A percentile compares a stretch with the other conserved stretches of the same genome.
Conservation (phyloP, 1,284 basidiomycete species). For the Ceratobasidium sp. region DNA sequence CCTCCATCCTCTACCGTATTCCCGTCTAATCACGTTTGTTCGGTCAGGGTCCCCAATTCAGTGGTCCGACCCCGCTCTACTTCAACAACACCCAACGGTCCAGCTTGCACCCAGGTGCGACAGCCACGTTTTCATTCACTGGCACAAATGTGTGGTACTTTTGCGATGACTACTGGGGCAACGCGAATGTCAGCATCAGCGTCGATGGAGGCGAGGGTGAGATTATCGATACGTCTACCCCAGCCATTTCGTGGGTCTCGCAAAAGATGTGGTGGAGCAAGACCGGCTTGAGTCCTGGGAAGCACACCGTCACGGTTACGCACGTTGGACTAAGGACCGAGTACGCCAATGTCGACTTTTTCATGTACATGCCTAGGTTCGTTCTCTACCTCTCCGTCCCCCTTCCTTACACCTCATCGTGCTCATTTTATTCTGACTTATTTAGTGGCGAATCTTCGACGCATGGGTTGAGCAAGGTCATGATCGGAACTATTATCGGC, state of each 20-base stretch:
- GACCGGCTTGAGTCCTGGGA: constrained; percentile 2
- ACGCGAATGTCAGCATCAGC: constrained; percentile 8
- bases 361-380: constrained; percentile 26
- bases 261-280: constrained; percentile 32
- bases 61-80: constrained; percentile 8
- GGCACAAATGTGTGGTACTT: constrained; percentile 38
- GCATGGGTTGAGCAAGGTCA: not conserved
- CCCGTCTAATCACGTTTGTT: not conserved
- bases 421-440: too few relatives aligned
- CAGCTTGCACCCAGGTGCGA: not conserved
- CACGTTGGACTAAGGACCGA: not conserved
- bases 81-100: not conserved
- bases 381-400: not conserved
- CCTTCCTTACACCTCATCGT: not conserved
- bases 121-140: constrained; percentile 3
- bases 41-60: not conserved
- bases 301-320: constrained; percentile 14
- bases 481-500: not conserved
- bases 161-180: not conserved
- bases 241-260: constrained; percentile 6
- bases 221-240: not conserved
- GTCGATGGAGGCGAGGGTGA: constrained; percentile 17
- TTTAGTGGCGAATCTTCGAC: not conserved
- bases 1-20: too few relatives aligned
- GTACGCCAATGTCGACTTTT: constrained; percentile 33